Percentiles rank a stretch among this genome's conserved stretches.
phyloP scores from a whole-genome alignment of 73 alveolate genomes.

The Strombidium stylifer region DNA sequence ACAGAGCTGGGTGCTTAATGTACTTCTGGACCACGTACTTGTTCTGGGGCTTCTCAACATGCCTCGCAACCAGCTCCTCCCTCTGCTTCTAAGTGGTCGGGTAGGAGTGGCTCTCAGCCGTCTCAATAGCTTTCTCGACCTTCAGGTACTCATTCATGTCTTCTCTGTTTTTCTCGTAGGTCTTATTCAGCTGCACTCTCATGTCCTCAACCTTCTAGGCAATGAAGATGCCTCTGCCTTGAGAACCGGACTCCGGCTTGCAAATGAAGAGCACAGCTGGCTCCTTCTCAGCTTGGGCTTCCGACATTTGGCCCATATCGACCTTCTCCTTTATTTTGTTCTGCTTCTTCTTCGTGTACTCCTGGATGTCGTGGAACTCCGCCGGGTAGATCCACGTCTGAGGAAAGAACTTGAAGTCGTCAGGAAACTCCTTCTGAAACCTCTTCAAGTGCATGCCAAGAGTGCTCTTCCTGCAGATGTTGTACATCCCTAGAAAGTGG shows the following conservation, averaged over 20 bases:
- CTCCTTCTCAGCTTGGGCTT: neutral
- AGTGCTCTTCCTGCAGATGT: slow-evolving; percentile 72
- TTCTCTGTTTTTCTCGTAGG: neutral
- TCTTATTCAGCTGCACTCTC: slow-evolving; percentile 37
- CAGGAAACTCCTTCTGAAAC: slow-evolving; percentile 56
- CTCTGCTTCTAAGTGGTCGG: neutral
- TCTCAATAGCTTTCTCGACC: slow-evolving; percentile 9
- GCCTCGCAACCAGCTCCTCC: neutral
- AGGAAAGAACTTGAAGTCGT: slow-evolving; percentile 60
- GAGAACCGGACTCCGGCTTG: slow-evolving; percentile 75
- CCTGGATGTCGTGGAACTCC: slow-evolving; percentile 59
- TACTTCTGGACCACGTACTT: slow-evolving; percentile 53
- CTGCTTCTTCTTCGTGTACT: slow-evolving; percentile 6
- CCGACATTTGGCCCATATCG: slow-evolving; percentile 49
- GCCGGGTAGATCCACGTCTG: slow-evolving; percentile 72
- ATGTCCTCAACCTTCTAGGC: slow-evolving; percentile 63
- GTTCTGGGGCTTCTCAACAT: slow-evolving; percentile 22
- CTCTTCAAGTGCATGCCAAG: slow-evolving; percentile 61
- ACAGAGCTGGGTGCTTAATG: slow-evolving; percentile 46
- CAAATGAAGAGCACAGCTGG: slow-evolving; percentile 54
- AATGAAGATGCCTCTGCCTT: slow-evolving; percentile 78
- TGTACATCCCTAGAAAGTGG: slow-evolving; percentile 79
- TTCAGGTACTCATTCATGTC: slow-evolving; percentile 21
- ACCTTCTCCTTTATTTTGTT: slow-evolving; percentile 16
- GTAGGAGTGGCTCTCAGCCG: slow-evolving; percentile 20